phyloP scores from a whole-genome alignment of 2,329 filamentous ascomycete genomes.

The Ceratocystis diversiconidia region DNA sequence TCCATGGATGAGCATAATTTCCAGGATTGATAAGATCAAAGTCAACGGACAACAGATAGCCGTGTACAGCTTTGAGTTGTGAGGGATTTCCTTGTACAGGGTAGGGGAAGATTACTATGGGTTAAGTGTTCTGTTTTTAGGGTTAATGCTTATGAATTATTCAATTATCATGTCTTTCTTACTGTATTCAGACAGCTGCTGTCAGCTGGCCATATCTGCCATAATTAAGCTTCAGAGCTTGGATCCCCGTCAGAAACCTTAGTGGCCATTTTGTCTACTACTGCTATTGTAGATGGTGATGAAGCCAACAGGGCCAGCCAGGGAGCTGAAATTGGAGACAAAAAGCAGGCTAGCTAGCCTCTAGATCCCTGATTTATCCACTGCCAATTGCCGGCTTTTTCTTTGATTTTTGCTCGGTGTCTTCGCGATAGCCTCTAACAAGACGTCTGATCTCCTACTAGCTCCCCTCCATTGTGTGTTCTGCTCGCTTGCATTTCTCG shows the following conservation, averaged over 20 bases:
- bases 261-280: not conserved
- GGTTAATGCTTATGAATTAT: not conserved
- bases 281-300: not conserved
- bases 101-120: not conserved
- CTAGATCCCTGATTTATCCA: not conserved
- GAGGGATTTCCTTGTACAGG: not conserved
- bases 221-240: slow-evolving; percentile 4
- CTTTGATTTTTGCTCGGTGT: not conserved
- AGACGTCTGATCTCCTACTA: too few relatives aligned
- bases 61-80: not conserved
- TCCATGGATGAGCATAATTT: not conserved
- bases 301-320: not conserved
- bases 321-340: not conserved
- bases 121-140: not conserved
- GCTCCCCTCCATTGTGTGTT: too few relatives aligned
- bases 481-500: too few relatives aligned
- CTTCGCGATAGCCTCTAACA: too few relatives aligned
- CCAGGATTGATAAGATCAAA: not conserved
- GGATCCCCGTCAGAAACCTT: not conserved
- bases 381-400: not conserved
- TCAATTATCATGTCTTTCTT: too few relatives aligned
- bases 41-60: too few relatives aligned
- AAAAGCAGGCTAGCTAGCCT: not conserved
- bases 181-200: not conserved
- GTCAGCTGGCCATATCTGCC: not conserved